These are phyloP conservation scores for Septoria petroselini DNA, from an alignment of 2,329 filamentous ascomycete species.

Conservation along the genomic window DNA sequence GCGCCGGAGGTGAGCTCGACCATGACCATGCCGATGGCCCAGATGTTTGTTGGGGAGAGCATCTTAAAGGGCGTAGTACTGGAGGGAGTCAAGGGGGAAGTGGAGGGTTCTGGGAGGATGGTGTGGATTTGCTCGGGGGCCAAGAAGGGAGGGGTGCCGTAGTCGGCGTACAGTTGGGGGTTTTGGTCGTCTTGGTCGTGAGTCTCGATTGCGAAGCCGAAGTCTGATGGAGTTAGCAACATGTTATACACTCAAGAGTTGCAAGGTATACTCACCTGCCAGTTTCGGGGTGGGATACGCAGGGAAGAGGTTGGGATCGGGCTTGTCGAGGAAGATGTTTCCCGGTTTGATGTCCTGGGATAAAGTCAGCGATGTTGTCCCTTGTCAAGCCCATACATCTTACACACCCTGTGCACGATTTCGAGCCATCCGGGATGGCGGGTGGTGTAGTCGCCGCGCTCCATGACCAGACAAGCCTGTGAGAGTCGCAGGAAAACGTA, in stretches of 20 bases:
- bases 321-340: constrained; percentile 73
- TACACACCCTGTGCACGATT: neutral
- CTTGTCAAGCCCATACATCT: constrained; percentile 9
- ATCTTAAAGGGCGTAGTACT: too few relatives aligned
- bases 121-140: constrained; percentile 1
- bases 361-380: constrained; percentile 1
- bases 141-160: neutral
- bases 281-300: constrained; percentile 5
- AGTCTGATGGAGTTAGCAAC: too few relatives aligned
- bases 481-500: neutral
- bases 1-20: neutral
- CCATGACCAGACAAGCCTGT: constrained; percentile 2
- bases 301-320: neutral
- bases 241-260: too few relatives aligned
- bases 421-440: too few relatives aligned
- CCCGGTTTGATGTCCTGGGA: constrained; percentile 96
- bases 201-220: constrained; percentile 3
- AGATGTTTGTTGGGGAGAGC: neutral
- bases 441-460: neutral
- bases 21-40: neutral
- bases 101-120: too few relatives aligned
- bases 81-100: too few relatives aligned
- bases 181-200: neutral
- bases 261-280: too few relatives aligned
- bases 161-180: neutral